Evolutionary conservation across 2,329 filamentous ascomycete genomes (phyloP).

Genomic region (Colletotrichum costaricense): DNA sequence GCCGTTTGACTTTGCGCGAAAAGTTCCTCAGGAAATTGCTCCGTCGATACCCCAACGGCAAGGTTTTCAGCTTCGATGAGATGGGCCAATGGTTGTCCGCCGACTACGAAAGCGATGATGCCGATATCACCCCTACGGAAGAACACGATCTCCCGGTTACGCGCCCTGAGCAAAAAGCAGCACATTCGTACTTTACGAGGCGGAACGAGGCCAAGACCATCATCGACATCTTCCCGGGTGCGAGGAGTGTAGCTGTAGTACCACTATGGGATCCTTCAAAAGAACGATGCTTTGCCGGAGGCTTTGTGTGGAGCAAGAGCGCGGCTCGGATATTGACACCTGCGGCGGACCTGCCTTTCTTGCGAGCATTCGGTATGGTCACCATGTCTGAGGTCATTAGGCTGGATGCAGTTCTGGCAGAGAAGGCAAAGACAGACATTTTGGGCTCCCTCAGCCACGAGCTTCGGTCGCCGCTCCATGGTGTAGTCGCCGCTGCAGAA

Average conservation of each 20-base stretch:
- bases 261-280: conserved; percentile 49
- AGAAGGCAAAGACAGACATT: conserved; percentile 63
- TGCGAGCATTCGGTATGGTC: conserved; percentile 60
- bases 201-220: conserved; percentile 47
- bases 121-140: conserved; percentile 25
- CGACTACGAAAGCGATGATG: conserved; percentile 39
- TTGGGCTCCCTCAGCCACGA: conserved; percentile 69
- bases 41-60: conserved; percentile 57
- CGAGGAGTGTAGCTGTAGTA: conserved; percentile 48
- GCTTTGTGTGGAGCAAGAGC: conserved; percentile 52
- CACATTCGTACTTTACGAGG: conserved; percentile 31
- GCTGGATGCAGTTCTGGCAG: conserved; percentile 48
- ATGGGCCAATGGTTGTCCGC: conserved; percentile 48
- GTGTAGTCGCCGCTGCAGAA: conserved; percentile 64
- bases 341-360: conserved; percentile 46
- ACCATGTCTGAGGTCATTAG: conserved; percentile 67
- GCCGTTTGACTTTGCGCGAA: conserved; percentile 47
- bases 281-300: conserved; percentile 52
- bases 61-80: conserved; percentile 57
- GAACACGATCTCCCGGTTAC: conserved; percentile 7
- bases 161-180: conserved; percentile 5
- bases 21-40: conserved; percentile 54
- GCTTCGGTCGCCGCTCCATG: conserved; percentile 66
- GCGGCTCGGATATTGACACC: conserved; percentile 41
- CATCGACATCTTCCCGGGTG: conserved; percentile 51